A percentile compares a stretch with the other conserved stretches of the same genome.
phyloP scores from a whole-genome alignment of 108 stramenopile species.

The Pseudonitzschia pungens region DNA sequence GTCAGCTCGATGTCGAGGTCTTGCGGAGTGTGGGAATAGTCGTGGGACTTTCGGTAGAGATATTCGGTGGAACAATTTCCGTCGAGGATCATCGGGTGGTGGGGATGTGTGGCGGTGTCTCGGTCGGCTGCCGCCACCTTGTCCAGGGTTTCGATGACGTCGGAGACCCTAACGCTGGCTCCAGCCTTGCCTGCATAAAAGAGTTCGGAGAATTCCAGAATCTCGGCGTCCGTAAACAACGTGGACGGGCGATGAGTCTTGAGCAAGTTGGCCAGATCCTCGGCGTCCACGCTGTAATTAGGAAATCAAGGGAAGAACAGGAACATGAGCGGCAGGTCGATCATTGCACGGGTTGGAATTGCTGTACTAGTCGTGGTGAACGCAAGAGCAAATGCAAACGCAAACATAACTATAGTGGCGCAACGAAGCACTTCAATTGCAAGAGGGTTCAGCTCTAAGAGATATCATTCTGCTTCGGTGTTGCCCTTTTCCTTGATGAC shows the following conservation, averaged over 20 bases:
- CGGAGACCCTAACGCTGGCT: constrained; percentile 48
- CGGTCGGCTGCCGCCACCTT: constrained; percentile 24
- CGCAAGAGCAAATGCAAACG: too few relatives aligned
- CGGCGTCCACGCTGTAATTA: constrained; percentile 50
- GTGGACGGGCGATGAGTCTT: constrained; percentile 41
- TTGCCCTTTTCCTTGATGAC: too few relatives aligned
- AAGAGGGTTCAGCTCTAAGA: too few relatives aligned
- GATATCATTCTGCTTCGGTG: too few relatives aligned
- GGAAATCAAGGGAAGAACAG: neutral
- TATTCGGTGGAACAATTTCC: constrained; percentile 40
- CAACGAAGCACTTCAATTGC: too few relatives aligned
- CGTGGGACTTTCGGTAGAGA: constrained; percentile 56
- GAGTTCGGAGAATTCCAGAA: constrained; percentile 67
- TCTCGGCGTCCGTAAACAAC: constrained; percentile 71
- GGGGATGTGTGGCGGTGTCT: neutral
- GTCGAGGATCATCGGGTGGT: constrained; percentile 21
- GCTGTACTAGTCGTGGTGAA: too few relatives aligned
- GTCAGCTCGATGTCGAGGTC: constrained; percentile 72
- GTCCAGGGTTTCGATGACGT: constrained; percentile 71
- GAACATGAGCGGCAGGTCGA: neutral
- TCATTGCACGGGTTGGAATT: too few relatives aligned
- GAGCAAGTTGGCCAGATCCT: constrained; percentile 63
- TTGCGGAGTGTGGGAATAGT: constrained; percentile 60
- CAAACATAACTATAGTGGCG: too few relatives aligned
- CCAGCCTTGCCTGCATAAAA: constrained; percentile 69